These are phyloP conservation scores for Nannochloris sp. DNA, from an alignment of 139 green algal species.

Conservation along the genomic window DNA sequence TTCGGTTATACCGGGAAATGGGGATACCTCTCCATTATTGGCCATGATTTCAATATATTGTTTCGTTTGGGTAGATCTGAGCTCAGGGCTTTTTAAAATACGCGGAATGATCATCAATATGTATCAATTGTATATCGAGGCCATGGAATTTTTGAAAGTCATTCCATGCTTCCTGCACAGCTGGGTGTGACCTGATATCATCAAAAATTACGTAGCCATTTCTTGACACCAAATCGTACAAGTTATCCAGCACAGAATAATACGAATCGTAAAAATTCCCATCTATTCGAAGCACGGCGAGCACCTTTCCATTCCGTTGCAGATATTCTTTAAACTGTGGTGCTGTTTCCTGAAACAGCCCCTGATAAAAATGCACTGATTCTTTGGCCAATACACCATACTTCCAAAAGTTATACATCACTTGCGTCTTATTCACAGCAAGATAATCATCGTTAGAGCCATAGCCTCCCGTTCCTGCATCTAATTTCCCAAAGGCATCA, in stretches of 20 bases:
- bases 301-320: not conserved
- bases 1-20: not conserved
- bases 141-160: conserved; percentile 4
- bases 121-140: conserved; percentile 1
- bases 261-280: conserved; percentile 4
- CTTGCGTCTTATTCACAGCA: not conserved
- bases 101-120: conserved; percentile 1
- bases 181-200: conserved; percentile 4
- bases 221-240: conserved; percentile 2
- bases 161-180: not conserved
- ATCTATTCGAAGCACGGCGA: conserved; percentile 2
- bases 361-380: conserved; percentile 1
- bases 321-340: conserved; percentile 4
- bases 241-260: conserved; percentile 2
- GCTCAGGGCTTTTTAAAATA: not conserved
- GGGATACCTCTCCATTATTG: conserved; percentile 12
- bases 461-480: not conserved
- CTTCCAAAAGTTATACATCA: conserved; percentile 6
- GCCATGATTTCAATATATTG: conserved; percentile 1
- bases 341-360: not conserved
- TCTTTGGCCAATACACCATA: not conserved
- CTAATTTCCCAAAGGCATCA: conserved; percentile 3
- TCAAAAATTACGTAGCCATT: conserved; percentile 3
- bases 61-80: not conserved
- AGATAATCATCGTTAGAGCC: not conserved